A percentile compares a stretch with the other conserved stretches of the same genome.
Evolutionary conservation across 805 yeast species (phyloP).

Genomic region (Wickerhamiella alocasiicola): DNA sequence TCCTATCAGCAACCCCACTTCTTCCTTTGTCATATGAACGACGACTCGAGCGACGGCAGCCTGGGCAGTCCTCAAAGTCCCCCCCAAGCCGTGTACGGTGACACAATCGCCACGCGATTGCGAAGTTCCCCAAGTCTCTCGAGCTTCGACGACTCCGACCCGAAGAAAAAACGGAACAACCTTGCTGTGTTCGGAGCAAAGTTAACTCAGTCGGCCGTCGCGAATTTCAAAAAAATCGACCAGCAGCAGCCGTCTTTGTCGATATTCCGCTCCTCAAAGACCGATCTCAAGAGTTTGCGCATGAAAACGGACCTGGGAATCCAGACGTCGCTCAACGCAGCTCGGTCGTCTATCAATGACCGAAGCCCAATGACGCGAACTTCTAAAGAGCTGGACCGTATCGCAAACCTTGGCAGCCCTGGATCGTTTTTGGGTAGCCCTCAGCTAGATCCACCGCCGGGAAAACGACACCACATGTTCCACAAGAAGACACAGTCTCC

Average conservation of each 20-base stretch:
- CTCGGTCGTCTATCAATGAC: conserved; percentile 21
- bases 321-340: conserved; percentile 15
- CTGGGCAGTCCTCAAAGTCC: conserved; percentile 9
- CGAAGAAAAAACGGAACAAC: conserved; percentile 2
- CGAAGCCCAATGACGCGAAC: conserved; percentile 27
- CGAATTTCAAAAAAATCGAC: neutral
- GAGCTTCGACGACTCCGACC: conserved; percentile 7
- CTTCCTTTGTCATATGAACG: no score
- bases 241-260: conserved; percentile 14
- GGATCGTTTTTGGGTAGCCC: conserved; percentile 12
- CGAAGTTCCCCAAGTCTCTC: conserved; percentile 7
- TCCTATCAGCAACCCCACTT: no score
- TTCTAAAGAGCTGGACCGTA: conserved; percentile 28
- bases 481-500: conserved; percentile 30
- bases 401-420: conserved; percentile 26
- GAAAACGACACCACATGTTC: conserved; percentile 27
- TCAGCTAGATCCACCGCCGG: conserved; percentile 12
- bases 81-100: conserved; percentile 1
- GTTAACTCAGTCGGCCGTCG: conserved; percentile 2
- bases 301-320: conserved; percentile 23
- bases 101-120: conserved; percentile 1
- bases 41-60: conserved; percentile 10
- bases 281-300: conserved; percentile 20
- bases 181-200: conserved; percentile 8
- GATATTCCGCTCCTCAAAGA: conserved; percentile 26